These are phyloP conservation scores for Pythium scleroteichum DNA, from an alignment of 352 stramenopile species.

Conservation along the genomic window DNA sequence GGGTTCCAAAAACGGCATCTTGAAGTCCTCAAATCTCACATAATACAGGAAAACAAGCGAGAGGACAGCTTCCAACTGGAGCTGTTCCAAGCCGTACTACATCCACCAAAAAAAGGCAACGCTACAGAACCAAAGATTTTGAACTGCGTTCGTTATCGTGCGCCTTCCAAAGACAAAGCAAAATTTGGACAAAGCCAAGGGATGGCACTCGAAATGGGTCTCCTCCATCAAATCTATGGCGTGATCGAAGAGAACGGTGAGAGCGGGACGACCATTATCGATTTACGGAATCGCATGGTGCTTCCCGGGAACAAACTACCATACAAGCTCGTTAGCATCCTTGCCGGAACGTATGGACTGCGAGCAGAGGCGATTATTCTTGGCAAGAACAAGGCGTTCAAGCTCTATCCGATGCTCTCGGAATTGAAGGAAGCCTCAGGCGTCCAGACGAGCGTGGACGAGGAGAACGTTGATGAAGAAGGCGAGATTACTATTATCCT, in stretches of 20 bases:
- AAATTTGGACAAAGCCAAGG: conserved; percentile 26
- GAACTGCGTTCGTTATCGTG: conserved; percentile 78
- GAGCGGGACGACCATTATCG: conserved; percentile 69
- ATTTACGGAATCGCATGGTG: conserved; percentile 70
- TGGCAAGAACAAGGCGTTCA: conserved; percentile 83
- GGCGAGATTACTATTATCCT: conserved; percentile 27
- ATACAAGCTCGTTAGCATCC: conserved; percentile 72
- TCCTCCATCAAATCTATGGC: conserved; percentile 71
- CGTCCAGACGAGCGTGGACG: not conserved
- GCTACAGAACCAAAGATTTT: conserved; percentile 71
- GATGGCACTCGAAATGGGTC: conserved; percentile 63
- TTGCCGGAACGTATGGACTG: conserved; percentile 71
- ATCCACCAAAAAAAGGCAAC: conserved; percentile 46
- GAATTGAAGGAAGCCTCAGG: conserved; percentile 12
- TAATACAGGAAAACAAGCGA: conserved; percentile 66
- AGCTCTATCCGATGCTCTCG: conserved; percentile 47
- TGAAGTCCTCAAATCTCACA: conserved; percentile 61
- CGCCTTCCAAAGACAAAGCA: conserved; percentile 14
- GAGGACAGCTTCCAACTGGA: conserved; percentile 64
- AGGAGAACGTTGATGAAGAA: conserved; percentile 9
- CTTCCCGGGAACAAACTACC: conserved; percentile 75
- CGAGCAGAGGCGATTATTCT: conserved; percentile 74
- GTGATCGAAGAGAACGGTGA: conserved; percentile 70
- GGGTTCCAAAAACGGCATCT: conserved; percentile 69
- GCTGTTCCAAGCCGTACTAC: conserved; percentile 75